A percentile compares a stretch with the other conserved stretches of the same genome.
Conservation (phyloP, 2,329 filamentous ascomycete species). For the Ophiocordyceps australis region DNA sequence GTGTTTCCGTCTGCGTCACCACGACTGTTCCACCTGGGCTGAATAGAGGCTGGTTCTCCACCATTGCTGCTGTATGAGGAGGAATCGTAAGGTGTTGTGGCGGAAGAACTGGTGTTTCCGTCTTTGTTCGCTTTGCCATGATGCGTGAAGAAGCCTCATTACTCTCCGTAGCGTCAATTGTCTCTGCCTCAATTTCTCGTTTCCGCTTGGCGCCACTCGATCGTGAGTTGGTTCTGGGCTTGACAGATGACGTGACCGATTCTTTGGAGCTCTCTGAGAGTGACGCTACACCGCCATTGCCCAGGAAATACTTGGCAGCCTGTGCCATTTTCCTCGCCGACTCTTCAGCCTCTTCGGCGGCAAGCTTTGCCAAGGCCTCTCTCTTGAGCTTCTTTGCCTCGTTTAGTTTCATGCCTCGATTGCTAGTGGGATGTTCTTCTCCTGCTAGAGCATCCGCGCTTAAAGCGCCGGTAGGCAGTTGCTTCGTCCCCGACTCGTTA, state of each 20-base stretch:
- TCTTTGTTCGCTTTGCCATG: slow-evolving; percentile 32
- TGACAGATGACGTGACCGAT: slow-evolving; percentile 7
- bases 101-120: slow-evolving; percentile 35
- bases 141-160: slow-evolving; percentile 14
- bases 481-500: slow-evolving; percentile 28
- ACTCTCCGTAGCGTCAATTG: slow-evolving; percentile 9
- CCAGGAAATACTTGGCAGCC: slow-evolving; percentile 24
- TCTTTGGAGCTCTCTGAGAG: slow-evolving; percentile 11
- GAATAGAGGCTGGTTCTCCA: slow-evolving; percentile 4
- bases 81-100: slow-evolving; percentile 17
- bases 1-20: slow-evolving; percentile 18
- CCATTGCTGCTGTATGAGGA: no score
- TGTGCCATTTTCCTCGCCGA: slow-evolving; percentile 33
- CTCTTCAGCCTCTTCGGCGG: slow-evolving; percentile 43
- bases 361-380: slow-evolving; percentile 42
- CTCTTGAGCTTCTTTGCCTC: slow-evolving; percentile 60
- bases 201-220: slow-evolving; percentile 25
- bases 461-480: slow-evolving; percentile 40
- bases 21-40: slow-evolving; percentile 2
- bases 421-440: slow-evolving; percentile 46
- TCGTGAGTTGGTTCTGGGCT: slow-evolving; percentile 12
- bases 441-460: slow-evolving; percentile 35
- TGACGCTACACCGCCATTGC: slow-evolving; percentile 6
- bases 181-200: slow-evolving; percentile 18
- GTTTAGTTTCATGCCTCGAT: slow-evolving; percentile 62